Conservation (phyloP, 2,329 filamentous ascomycete species). For the Colletotrichum euphorbiae region DNA sequence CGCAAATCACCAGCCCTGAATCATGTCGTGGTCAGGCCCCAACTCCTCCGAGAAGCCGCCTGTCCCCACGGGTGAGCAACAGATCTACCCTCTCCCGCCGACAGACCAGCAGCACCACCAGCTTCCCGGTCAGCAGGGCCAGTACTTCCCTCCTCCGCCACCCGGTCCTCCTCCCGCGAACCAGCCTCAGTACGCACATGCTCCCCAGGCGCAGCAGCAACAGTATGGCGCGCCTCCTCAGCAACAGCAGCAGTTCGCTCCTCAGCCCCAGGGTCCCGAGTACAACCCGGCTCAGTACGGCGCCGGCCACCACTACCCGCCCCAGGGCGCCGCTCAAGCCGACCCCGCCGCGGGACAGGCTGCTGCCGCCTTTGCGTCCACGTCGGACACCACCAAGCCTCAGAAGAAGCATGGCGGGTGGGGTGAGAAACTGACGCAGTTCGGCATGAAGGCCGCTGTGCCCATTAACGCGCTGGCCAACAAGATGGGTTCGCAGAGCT, state of each 20-base stretch:
- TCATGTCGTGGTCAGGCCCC: constrained; percentile 32
- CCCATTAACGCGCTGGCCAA: constrained; percentile 87
- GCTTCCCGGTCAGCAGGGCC: constrained; percentile 17
- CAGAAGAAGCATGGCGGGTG: constrained; percentile 39
- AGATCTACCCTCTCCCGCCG: constrained; percentile 37
- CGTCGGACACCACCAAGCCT: constrained; percentile 2
- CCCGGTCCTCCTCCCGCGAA: constrained; percentile 33
- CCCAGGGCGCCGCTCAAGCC: constrained; percentile 23
- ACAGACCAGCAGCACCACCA: constrained; percentile 22
- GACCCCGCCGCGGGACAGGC: background rate
- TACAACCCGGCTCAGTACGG: constrained; percentile 36
- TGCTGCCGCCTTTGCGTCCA: constrained; percentile 12
- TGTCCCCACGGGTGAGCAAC: constrained; percentile 31
- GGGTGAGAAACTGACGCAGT: constrained; percentile 36
- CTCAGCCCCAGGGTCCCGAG: constrained; percentile 17
- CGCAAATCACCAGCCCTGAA: background rate
- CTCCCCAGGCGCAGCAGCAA: constrained; percentile 26
- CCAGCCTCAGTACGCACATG: constrained; percentile 33
- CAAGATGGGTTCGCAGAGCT: constrained; percentile 84
- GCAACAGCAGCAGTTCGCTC: constrained; percentile 12
- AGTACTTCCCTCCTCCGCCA: constrained; percentile 40
- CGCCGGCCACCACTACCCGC: constrained; percentile 29
- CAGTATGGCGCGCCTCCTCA: background rate
- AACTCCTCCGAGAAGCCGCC: constrained; percentile 39
- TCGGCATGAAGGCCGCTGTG: constrained; percentile 65